Conservation (phyloP, 1,139 yeast genomes). For the Hyphopichia wangnamkhiaoensis region DNA sequence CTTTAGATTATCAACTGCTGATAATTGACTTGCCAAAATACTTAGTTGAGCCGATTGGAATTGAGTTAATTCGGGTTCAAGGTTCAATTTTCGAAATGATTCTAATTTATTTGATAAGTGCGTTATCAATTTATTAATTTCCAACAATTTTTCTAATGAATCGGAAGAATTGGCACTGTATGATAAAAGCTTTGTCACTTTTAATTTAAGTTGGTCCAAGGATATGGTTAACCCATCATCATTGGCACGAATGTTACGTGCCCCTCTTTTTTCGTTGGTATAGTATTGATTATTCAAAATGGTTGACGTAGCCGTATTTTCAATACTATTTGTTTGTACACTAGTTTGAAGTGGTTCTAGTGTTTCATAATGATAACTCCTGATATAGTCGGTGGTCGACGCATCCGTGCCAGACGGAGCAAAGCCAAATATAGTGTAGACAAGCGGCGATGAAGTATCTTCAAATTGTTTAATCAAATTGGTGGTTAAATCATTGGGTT, state of each 20-base stretch:
- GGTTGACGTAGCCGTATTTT: slow-evolving; percentile 28
- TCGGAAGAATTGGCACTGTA: background rate
- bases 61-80: slow-evolving; percentile 10
- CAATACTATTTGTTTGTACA: slow-evolving; percentile 23
- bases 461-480: slow-evolving; percentile 9
- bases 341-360: slow-evolving; percentile 9
- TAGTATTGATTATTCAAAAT: slow-evolving; percentile 26
- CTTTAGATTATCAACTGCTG: slow-evolving; percentile 24
- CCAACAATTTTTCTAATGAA: slow-evolving; percentile 10
- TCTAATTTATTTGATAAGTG: slow-evolving; percentile 27
- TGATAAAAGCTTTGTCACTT: background rate
- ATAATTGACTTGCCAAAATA: slow-evolving; percentile 30
- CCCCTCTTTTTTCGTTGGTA: slow-evolving; percentile 4
- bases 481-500: slow-evolving; percentile 10
- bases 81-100: slow-evolving; percentile 11
- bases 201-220: slow-evolving; percentile 1
- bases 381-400: slow-evolving; percentile 4
- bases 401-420: background rate
- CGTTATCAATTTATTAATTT: slow-evolving; percentile 24
- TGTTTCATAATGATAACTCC: slow-evolving; percentile 1
- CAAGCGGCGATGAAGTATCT: background rate
- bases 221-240: slow-evolving; percentile 6
- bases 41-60: slow-evolving; percentile 29
- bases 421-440: slow-evolving; percentile 3
- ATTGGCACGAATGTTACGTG: background rate